Evolutionary conservation across 2,329 filamentous ascomycete genomes (phyloP), one percentile per base, ranked within the genome.

Genomic region (Colletotrichum shisoi): DNA sequence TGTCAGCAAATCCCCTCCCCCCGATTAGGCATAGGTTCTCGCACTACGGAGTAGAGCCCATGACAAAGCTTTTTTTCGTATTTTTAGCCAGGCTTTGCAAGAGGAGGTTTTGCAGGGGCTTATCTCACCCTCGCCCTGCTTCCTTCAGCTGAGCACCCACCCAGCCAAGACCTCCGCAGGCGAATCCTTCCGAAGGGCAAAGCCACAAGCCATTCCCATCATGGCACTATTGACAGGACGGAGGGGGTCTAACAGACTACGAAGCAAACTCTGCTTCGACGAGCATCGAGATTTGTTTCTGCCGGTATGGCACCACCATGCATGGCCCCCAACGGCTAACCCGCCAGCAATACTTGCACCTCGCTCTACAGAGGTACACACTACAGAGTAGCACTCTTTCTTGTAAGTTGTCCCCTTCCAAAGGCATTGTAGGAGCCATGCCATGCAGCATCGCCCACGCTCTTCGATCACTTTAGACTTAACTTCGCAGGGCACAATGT

Each of bases 111-210:
- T 24, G 15, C 52, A 39, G 39, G 27, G 46, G 64, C 60, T 63
- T 48, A 67, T 63, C 60, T 57, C 53, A 49, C 53, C 27, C 27
- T 31, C 27, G 7, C 27, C 27, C 27, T 40, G 13, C n/a, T 21
- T 48, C 44, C 52, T 37, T 40, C 39, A 53, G 60, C 52, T 58
- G 63, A 63, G 46, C 21, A 40, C 46, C 63, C 21, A 40, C 46
- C 63, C 60, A 34, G 53, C 63, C 60, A 63, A 67, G 59, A 40
- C 4, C 60, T 48, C 46, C 64, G 46, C 46, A 67, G 46, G 31
- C 37, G 40, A 67, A 63, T 52, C 59, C 58, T 39, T 51, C 7
- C 7, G 40, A 61, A 27, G 42, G 46, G 49, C 57, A 62, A 34
- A 39, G 46, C 63, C 57, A 27, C 57, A 19, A 21, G 15, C 34